phyloP scores from a whole-genome alignment of 2,329 filamentous ascomycete genomes.

The Colletotrichum aenigma region DNA sequence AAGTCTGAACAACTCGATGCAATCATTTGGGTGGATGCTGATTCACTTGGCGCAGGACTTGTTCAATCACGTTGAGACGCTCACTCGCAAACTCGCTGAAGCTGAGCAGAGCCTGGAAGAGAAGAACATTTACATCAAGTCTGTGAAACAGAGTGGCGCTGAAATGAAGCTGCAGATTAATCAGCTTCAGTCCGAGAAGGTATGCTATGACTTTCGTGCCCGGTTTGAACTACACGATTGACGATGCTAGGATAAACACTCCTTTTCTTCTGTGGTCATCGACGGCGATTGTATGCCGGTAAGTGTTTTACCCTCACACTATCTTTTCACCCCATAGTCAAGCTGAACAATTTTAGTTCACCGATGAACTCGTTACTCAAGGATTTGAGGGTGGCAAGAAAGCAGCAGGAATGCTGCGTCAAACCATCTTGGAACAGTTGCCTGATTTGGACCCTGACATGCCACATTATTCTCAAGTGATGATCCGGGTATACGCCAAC shows the following conservation, averaged over 20 bases:
- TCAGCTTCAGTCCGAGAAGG: not conserved
- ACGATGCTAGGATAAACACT: constrained; percentile 21
- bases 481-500: constrained; percentile 42
- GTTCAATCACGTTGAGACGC: not conserved
- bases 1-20: not conserved
- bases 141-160: not conserved
- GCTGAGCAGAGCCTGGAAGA: not conserved
- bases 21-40: not conserved
- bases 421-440: constrained; percentile 28
- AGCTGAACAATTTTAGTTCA: constrained; percentile 28
- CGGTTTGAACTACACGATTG: not conserved
- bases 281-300: constrained; percentile 44
- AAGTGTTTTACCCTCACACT: not conserved
- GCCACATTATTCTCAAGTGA: constrained; percentile 28
- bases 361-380: constrained; percentile 31
- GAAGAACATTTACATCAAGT: not conserved
- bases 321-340: not conserved
- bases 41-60: not conserved
- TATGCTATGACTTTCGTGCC: not conserved
- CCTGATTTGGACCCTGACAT: constrained; percentile 13
- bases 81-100: not conserved
- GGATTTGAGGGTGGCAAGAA: constrained; percentile 33
- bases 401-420: constrained; percentile 28
- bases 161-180: not conserved
- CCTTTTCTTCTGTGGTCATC: constrained; percentile 37